phyloP scores from a whole-genome alignment of 2,329 filamentous ascomycete genomes.

The Aureobasidium subglaciale region DNA sequence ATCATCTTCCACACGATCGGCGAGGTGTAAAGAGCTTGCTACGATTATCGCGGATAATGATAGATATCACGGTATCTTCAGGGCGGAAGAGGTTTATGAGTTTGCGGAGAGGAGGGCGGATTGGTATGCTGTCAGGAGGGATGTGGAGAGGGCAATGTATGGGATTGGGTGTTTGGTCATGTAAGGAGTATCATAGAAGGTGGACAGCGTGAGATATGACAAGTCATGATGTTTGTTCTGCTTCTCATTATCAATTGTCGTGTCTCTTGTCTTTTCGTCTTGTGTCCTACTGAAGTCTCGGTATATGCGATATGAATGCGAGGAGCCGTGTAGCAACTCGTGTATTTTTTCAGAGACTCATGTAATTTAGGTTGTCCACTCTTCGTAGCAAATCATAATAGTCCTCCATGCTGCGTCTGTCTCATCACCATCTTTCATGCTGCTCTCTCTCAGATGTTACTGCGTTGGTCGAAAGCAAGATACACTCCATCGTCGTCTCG shows the following conservation, averaged over 20 bases:
- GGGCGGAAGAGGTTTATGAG: slow-evolving; percentile 94
- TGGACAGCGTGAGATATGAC: background rate
- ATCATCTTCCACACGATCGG: slow-evolving; percentile 35
- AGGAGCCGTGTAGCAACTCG: no score
- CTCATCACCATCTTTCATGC: no score
- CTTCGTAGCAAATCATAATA: no score
- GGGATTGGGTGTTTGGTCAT: slow-evolving; percentile 82
- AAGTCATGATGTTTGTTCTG: background rate
- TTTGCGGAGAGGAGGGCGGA: slow-evolving; percentile 90
- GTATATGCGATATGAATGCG: no score
- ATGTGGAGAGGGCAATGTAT: slow-evolving; percentile 96
- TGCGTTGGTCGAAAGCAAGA: background rate
- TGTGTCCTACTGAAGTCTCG: no score
- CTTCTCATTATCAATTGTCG: background rate
- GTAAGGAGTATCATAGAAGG: slow-evolving; percentile 39
- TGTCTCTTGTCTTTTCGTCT: no score
- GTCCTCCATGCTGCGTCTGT: no score
- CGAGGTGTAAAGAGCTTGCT: slow-evolving; percentile 90
- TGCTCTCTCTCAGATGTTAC: background rate
- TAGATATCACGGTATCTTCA: slow-evolving; percentile 84
- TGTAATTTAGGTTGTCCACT: no score
- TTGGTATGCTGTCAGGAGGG: slow-evolving; percentile 83
- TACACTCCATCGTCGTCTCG: background rate
- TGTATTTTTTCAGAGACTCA: no score
- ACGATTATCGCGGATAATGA: slow-evolving; percentile 88